These are phyloP conservation scores for Asterochloris sp. DNA, from an alignment of 139 green algal species.

Conservation along the genomic window DNA sequence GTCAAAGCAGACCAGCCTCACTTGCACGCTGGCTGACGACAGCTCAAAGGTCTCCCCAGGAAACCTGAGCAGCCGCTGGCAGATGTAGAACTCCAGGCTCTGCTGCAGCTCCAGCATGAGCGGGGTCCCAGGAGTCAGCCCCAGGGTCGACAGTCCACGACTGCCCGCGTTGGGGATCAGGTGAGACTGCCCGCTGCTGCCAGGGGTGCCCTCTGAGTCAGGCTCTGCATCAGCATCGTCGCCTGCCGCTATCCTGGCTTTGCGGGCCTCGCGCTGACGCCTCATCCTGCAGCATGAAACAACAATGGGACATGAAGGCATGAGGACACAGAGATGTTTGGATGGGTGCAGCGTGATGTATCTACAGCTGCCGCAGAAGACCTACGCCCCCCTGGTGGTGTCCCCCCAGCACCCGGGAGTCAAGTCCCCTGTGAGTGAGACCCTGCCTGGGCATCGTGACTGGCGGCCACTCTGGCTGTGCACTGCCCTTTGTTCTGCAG, in stretches of 20 bases:
- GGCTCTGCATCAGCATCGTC: no score
- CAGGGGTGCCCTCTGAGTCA: no score
- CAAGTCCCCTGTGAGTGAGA: no score
- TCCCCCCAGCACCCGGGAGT: no score
- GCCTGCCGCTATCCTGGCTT: no score
- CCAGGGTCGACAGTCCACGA: slow-evolving; percentile 9
- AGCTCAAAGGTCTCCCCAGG: slow-evolving; percentile 69
- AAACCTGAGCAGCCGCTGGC: slow-evolving; percentile 37
- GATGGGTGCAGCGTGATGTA: background rate
- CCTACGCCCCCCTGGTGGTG: no score
- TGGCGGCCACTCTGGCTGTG: no score
- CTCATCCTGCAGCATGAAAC: background rate
- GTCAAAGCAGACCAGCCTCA: slow-evolving; percentile 8
- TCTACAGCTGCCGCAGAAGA: no score
- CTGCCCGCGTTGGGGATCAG: background rate
- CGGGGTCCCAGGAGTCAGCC: slow-evolving; percentile 67
- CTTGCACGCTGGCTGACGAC: slow-evolving; percentile 72
- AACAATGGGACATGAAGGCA: background rate
- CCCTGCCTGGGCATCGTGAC: no score
- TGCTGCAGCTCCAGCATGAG: slow-evolving; percentile 77
- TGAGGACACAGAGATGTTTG: background rate
- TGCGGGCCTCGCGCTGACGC: no score
- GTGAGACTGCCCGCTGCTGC: no score
- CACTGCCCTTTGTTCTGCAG: no score
- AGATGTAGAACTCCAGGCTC: slow-evolving; percentile 65